Percentiles rank a stretch among this genome's conserved stretches.
phyloP scores from a whole-genome alignment of 345 rosid species.

The Citrus medica region DNA sequence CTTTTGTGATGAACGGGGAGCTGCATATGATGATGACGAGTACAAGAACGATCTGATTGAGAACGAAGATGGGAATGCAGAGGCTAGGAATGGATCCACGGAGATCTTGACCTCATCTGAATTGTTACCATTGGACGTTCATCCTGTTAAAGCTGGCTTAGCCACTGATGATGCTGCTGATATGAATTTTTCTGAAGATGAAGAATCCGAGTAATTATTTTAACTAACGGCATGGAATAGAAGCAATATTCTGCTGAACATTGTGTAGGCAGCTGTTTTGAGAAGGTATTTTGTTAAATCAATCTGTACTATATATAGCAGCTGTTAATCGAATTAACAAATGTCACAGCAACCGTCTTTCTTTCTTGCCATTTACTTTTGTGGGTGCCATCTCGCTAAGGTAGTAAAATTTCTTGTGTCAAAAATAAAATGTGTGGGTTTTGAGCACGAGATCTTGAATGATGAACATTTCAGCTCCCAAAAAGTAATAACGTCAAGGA shows the following conservation, averaged over 20 bases:
- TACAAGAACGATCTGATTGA: constrained; percentile 16
- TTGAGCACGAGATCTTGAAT: no score
- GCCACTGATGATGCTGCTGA: constrained; percentile 27
- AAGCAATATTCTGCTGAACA: not conserved
- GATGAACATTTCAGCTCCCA: no score
- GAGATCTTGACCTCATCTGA: constrained; percentile 15
- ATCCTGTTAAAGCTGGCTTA: constrained; percentile 16
- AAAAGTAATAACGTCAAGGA: no score
- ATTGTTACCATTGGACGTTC: constrained; percentile 11
- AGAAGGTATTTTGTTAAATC: constrained; percentile 1
- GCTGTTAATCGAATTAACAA: not conserved
- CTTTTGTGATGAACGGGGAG: constrained; percentile 18
- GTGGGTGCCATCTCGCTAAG: no score
- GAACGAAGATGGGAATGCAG: constrained; percentile 16
- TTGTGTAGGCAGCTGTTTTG: not conserved
- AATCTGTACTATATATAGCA: not conserved
- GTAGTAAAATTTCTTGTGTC: no score
- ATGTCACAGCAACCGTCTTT: not conserved
- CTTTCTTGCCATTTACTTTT: not conserved
- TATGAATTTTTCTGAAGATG: constrained; percentile 40
- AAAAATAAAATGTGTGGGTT: no score
- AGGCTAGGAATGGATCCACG: constrained; percentile 13
- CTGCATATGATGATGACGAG: constrained; percentile 6
- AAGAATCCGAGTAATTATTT: constrained; percentile 33
- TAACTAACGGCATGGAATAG: not conserved